Percentiles rank a stretch among this genome's conserved stretches.
These are phyloP conservation scores for Chaetomium sp. DNA, from an alignment of 2,329 filamentous ascomycete genomes.

Conservation along the genomic window DNA sequence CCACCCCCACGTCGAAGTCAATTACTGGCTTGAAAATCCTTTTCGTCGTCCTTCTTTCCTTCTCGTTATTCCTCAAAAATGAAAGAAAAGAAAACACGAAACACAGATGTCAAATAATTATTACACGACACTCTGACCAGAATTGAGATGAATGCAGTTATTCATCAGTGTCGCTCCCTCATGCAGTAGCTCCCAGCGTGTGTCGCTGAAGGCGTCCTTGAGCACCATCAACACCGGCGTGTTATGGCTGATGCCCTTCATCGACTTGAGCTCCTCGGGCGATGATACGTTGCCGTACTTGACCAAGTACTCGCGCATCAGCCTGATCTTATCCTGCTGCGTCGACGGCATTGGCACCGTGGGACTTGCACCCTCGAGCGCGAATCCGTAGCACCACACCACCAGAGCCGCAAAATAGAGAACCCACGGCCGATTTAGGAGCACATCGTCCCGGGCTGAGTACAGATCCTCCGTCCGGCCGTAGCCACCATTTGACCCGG, in stretches of 20 bases:
- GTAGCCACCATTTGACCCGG: constrained; percentile 33
- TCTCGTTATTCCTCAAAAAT: too few species aligned
- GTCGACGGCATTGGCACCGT: constrained; percentile 46
- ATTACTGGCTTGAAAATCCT: too few species aligned
- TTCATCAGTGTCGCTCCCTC: constrained; percentile 75
- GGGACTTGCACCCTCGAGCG: constrained; percentile 71
- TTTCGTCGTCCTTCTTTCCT: background rate
- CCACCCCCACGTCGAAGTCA: too few species aligned
- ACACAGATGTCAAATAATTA: background rate
- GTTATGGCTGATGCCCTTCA: constrained; percentile 74
- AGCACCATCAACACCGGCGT: constrained; percentile 76
- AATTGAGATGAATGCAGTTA: constrained; percentile 65
- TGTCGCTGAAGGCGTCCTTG: constrained; percentile 71
- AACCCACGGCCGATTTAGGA: constrained; percentile 91
- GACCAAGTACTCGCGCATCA: constrained; percentile 74
- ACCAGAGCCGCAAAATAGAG: constrained; percentile 88
- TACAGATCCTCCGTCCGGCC: constrained; percentile 48
- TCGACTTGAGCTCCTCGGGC: constrained; percentile 69
- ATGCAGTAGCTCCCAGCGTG: constrained; percentile 84
- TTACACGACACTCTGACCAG: constrained; percentile 16
- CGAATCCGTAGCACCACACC: constrained; percentile 92
- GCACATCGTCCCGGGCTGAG: constrained; percentile 76
- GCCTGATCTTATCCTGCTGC: constrained; percentile 59
- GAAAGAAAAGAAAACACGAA: background rate
- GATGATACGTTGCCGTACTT: constrained; percentile 64